Base-by-base conservation (phyloP, 768 basidiomycete genomes). In the Jaapia argillacea region DNA sequence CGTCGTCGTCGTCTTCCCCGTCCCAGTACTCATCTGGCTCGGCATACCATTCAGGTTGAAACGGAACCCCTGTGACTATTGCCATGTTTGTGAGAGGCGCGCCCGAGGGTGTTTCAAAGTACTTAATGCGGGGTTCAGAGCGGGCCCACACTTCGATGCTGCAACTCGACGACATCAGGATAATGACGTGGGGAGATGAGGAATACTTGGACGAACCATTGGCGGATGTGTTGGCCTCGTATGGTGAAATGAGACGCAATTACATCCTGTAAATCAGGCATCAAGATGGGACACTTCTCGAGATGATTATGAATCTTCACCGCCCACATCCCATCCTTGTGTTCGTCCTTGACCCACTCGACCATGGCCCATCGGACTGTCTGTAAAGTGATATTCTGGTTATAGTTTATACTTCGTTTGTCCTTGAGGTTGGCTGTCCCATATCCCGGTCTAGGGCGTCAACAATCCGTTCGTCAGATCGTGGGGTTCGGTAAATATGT, bases 361-460 rank as follows among this genome's bases (percentile, higher is more conserved):
- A 72, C 60, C 35, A 77, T 75, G 5, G 70, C 75, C 73, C 72
- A 75, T 18, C 64, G 58, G 3, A 65, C 61, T 4, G 73, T 77
- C 26, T 76, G 60, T 28, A 59, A 47, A 4, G 61, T 49, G 21
- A 68, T 62, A 45, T 71, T 56, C 23, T 59, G 56, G 54, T 78
- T 76, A 55, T 76, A 76, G 2, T 40, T 44, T n/a, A 68, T 62
- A 44, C 72, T 74, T 5, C 50, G 54, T 22, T 40, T 33, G 24
- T 59, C 41, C 14, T 55, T 57, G 39, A 60, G 45, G 48, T 69
- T 61, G 18, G 67, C 71, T 53, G 58, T 49, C 4, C 74, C 74
- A 48, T 59, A 58, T 4, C 74, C 74, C 3, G 74, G 75, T 54
- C 75, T 77, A 48, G 23, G 45, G 25, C 18, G n/a, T n/a, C n/a